These are phyloP conservation scores for Aspergillus funiculosus DNA, from an alignment of 495 filamentous ascomycete genomes.

Conservation along the genomic window DNA sequence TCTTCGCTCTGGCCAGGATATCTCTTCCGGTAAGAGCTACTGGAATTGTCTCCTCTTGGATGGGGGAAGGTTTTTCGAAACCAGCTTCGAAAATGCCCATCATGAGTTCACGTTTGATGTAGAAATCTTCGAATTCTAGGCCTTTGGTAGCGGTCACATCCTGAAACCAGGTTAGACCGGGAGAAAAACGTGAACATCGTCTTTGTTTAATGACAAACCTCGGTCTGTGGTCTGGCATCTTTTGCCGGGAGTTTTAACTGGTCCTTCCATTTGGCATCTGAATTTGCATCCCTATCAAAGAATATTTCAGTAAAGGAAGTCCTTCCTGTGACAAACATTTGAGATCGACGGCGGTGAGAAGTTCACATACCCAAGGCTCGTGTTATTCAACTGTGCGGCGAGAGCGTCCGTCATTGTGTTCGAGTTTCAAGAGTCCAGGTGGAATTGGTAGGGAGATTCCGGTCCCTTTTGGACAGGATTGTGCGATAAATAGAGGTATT, in stretches of 20 bases:
- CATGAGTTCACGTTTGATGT: conserved; percentile 85
- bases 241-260: conserved; percentile 71
- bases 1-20: conserved; percentile 94
- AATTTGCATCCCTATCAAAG: conserved; percentile 42
- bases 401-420: conserved; percentile 54
- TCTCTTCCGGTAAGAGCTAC: conserved; percentile 93
- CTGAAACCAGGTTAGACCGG: conserved; percentile 41
- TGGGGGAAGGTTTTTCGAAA: conserved; percentile 97
- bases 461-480: background rate
- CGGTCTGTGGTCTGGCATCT: conserved; percentile 87
- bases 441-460: background rate
- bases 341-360: too few relatives aligned
- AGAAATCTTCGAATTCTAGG: conserved; percentile 94
- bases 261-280: conserved; percentile 70
- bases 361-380: conserved; percentile 61
- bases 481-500: too few relatives aligned
- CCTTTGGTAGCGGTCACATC: conserved; percentile 98
- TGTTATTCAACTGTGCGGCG: conserved; percentile 63
- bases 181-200: background rate
- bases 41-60: conserved; percentile 98
- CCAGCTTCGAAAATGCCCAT: conserved; percentile 99
- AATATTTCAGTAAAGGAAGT: conserved; percentile 9
- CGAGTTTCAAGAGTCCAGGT: background rate
- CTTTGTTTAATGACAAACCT: conserved; percentile 53
- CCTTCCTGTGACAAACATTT: too few relatives aligned